Base-by-base conservation (phyloP, 1,284 basidiomycete genomes). In the Afroboletus lepidellus region DNA sequence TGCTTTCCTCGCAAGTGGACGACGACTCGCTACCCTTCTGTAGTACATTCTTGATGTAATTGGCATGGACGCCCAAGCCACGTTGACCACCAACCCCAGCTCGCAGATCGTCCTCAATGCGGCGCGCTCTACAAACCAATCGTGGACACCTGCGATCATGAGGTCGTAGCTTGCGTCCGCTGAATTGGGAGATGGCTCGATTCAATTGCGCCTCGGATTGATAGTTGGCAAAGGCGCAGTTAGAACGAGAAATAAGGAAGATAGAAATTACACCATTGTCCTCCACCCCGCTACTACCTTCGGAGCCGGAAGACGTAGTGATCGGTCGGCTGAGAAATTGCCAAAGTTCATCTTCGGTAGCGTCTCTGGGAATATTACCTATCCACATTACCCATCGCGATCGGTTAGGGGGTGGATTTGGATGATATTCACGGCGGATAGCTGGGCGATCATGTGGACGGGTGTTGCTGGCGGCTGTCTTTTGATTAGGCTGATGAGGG, bases 321-420 rank as follows among this genome's bases (percentile, higher is more conserved):
- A 60, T 57, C 7, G 72, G 60, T 45, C 72, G 71, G 49, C 79
- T 86, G 73, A 98, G 96, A 67, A 95, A 94, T 4, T 77, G 75
- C 89, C 88, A 93, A 3, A 98, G 77, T 69, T 98, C 95, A 61
- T 94, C 87, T 55, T 94, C 83, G 0, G 85, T 87, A 6, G 92
- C 85, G 62, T 97, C 92, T 12, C 79, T 78, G 1, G 92, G 90
- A 5, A 95, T 87, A 61, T 95, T 96, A 11, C 93, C 93, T 16
- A 84, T 84, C 96, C 95, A 98, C 90, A 97, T 92, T 3, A 96
- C 94, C 88, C 87, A 95, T 57, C 94, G 92, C 20, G 91, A 93
- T 12, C 92, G 81, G 45, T 88, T 78, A 8, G 81, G 72, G 13
- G 85, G 84, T 2, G 84, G 80, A 54, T 82, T 84, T 1, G 86